Evolutionary conservation across 495 filamentous ascomycete genomes (phyloP).

Genomic region (Staphylotrichum longicolle): DNA sequence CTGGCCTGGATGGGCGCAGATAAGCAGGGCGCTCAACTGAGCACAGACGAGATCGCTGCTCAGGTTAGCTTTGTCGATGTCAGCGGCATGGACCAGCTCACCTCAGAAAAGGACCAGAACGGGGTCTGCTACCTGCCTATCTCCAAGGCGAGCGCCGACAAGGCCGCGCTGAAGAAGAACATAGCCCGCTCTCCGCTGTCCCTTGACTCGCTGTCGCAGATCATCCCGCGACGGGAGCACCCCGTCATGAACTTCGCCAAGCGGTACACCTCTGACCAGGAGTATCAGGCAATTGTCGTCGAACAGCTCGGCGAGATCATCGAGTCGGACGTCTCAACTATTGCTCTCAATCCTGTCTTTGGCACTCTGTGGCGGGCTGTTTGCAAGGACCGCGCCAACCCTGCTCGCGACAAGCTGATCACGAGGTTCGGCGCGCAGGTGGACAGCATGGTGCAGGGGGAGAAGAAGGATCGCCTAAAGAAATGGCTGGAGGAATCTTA

Average conservation of each 20-base stretch:
- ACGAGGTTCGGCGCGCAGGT: conserved; percentile 37
- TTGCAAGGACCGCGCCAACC: conserved; percentile 44
- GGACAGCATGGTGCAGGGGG: conserved; percentile 29
- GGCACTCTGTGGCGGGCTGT: conserved; percentile 47
- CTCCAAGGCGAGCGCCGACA: conserved; percentile 14
- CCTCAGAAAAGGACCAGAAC: conserved; percentile 21
- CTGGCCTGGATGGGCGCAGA: conserved; percentile 48
- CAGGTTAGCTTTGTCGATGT: conserved; percentile 21
- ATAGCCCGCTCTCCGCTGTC: conserved; percentile 21
- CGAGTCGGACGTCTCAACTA: conserved; percentile 37
- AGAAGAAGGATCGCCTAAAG: conserved; percentile 40
- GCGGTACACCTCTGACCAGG: conserved; percentile 36
- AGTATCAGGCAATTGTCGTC: conserved; percentile 37
- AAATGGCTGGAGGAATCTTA: conserved; percentile 50
- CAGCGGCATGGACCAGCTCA: conserved; percentile 16
- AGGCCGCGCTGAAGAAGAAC: conserved; percentile 24
- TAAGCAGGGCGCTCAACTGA: conserved; percentile 32
- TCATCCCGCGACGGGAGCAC: conserved; percentile 31
- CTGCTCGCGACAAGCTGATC: conserved; percentile 40
- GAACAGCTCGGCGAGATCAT: conserved; percentile 41
- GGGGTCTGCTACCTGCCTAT: conserved; percentile 18
- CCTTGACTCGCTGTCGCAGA: conserved; percentile 27
- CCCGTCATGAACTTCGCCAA: conserved; percentile 37
- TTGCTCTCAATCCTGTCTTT: conserved; percentile 49
- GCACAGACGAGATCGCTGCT: conserved; percentile 17